Evolutionary conservation across 306 rosid genomes (phyloP).

Genomic region (Arachis hypogaea): DNA sequence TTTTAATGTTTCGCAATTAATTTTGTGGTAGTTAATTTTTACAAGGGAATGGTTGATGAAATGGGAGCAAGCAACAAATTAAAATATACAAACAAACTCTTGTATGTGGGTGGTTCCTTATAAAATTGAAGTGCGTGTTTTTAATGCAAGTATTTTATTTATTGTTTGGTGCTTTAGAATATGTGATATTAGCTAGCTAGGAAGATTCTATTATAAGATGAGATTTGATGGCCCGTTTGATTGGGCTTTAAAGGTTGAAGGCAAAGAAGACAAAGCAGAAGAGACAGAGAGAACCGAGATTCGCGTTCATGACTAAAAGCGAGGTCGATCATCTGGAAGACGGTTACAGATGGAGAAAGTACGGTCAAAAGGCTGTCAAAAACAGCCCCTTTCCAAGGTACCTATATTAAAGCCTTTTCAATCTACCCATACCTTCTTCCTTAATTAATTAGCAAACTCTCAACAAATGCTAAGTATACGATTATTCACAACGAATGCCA

Average conservation of each 20-base stretch:
- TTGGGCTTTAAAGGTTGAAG: constrained; percentile 59
- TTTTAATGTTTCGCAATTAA: background rate
- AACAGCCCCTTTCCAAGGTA: constrained; percentile 96
- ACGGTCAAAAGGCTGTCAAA: constrained; percentile 97
- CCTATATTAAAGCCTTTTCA: background rate
- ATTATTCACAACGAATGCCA: too few species aligned
- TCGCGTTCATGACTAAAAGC: constrained; percentile 97
- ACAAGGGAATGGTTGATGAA: constrained; percentile 16
- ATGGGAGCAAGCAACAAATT: background rate
- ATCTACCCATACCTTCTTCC: background rate
- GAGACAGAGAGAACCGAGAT: constrained; percentile 81
- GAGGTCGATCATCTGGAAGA: constrained; percentile 99
- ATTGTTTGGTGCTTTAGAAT: background rate
- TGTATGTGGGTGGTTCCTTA: background rate
- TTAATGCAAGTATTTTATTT: constrained; percentile 6
- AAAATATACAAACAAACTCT: too few species aligned
- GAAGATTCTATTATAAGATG: constrained; percentile 3
- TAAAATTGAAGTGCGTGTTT: constrained; percentile 33
- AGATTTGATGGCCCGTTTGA: constrained; percentile 32
- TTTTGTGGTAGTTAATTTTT: background rate
- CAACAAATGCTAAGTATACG: too few species aligned
- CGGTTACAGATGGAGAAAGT: constrained; percentile 99
- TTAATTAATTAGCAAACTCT: background rate
- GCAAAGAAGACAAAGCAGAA: constrained; percentile 73
- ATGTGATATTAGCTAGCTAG: background rate